phyloP scores from a whole-genome alignment of 2,329 filamentous ascomycete species.

The Grosmannia huntii region DNA sequence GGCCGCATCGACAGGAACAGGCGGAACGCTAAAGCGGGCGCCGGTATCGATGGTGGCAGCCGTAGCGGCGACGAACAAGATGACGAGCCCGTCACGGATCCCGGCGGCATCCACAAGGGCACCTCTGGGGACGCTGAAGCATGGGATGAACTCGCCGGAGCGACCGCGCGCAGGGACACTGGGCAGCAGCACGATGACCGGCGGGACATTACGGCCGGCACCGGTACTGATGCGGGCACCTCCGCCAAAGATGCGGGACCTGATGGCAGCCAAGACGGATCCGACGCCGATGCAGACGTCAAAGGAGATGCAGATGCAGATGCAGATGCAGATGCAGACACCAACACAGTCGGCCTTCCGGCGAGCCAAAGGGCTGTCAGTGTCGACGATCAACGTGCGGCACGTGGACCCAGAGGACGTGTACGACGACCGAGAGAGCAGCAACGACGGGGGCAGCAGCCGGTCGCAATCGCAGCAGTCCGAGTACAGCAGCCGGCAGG shows the following conservation, averaged over 20 bases:
- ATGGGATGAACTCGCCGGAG: constrained; percentile 72
- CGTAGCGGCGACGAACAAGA: constrained; percentile 16
- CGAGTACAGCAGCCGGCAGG: not conserved
- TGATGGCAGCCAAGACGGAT: constrained; percentile 39
- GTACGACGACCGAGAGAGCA: constrained; percentile 51
- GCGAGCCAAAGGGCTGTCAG: not conserved
- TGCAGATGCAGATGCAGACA: constrained; percentile 24
- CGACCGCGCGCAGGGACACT: constrained; percentile 35
- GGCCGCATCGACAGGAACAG: constrained; percentile 31
- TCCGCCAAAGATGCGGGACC: constrained; percentile 85
- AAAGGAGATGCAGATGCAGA: constrained; percentile 27
- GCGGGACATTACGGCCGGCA: constrained; percentile 32
- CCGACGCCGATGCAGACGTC: constrained; percentile 3
- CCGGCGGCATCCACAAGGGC: constrained; percentile 41
- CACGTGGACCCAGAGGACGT: constrained; percentile 67
- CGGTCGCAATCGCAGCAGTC: constrained; percentile 10
- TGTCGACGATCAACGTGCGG: constrained; percentile 40
- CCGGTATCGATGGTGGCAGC: constrained; percentile 10
- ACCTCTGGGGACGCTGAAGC: constrained; percentile 54
- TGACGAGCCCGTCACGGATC: constrained; percentile 53
- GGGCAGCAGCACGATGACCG: not conserved
- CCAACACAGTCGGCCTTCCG: constrained; percentile 28
- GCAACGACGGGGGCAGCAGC: constrained; percentile 1
- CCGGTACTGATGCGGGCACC: constrained; percentile 51
- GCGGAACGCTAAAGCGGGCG: constrained; percentile 20